A percentile compares a stretch with the other conserved stretches of the same genome.
phyloP scores from a whole-genome alignment of 805 yeast species.

The Zygoascus ofunaensis region DNA sequence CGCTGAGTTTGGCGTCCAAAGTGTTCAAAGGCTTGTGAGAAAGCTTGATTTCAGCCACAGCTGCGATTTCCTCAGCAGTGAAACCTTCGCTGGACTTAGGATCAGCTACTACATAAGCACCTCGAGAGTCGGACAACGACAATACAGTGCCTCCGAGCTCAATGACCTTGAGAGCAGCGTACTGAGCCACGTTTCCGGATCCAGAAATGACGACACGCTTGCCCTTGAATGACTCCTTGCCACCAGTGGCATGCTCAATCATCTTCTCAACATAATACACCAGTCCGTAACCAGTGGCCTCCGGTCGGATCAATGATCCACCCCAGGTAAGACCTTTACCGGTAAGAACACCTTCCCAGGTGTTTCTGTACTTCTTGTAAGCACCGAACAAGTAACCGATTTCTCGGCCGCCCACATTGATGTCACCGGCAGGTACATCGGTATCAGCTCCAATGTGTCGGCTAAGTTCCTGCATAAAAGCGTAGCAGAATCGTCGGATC shows the following conservation, averaged over 20 bases:
- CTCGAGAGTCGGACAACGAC: conserved; percentile 91
- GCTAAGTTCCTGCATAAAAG: conserved; percentile 92
- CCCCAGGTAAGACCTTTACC: conserved; percentile 99
- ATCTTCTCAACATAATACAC: conserved; percentile 96
- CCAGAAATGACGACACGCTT: conserved; percentile 96
- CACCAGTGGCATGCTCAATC: conserved; percentile 86
- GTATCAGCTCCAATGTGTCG: conserved; percentile 96
- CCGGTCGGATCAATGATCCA: conserved; percentile 98
- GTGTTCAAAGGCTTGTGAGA: conserved; percentile 44
- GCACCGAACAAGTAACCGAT: conserved; percentile 95
- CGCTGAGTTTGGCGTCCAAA: conserved; percentile 21
- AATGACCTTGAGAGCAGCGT: conserved; percentile 93
- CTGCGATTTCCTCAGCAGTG: conserved; percentile 69
- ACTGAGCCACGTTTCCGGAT: conserved; percentile 98
- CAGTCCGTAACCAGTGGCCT: conserved; percentile 98
- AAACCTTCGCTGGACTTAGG: conserved; percentile 60
- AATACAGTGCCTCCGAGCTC: conserved; percentile 95
- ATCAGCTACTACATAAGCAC: conserved; percentile 48
- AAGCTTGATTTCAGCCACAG: conserved; percentile 75
- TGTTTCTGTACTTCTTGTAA: conserved; percentile 82
- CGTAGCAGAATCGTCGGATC: conserved; percentile 92
- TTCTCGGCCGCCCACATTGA: conserved; percentile 97
- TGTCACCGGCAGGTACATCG: conserved; percentile 99
- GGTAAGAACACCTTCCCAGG: conserved; percentile 94
- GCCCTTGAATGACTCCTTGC: conserved; percentile 83